These are phyloP conservation scores for Cystoisospora suis DNA, from an alignment of 169 alveolate genomes.

Conservation along the genomic window DNA sequence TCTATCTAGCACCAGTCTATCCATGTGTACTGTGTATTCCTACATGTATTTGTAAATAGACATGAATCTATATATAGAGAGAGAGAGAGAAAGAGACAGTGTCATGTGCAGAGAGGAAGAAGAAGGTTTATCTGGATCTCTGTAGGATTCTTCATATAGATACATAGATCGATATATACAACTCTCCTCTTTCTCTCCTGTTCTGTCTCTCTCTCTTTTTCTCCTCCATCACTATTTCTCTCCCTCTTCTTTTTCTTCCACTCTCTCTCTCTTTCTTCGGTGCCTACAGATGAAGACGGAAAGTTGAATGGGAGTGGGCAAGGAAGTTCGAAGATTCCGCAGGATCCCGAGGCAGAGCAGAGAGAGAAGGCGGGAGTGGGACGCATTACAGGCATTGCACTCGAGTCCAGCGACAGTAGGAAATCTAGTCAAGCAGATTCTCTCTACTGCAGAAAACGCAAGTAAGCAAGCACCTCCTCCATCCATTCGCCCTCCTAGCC, in stretches of 20 bases:
- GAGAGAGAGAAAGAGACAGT: too few relatives aligned
- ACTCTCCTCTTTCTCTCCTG: not conserved
- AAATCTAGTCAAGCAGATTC: constrained; percentile 33
- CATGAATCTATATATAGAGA: too few relatives aligned
- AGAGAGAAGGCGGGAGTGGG: constrained; percentile 52
- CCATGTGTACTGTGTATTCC: too few relatives aligned
- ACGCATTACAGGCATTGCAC: constrained; percentile 47
- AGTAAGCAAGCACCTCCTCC: too few relatives aligned
- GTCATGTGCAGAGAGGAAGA: not conserved
- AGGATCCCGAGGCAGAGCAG: constrained; percentile 42
- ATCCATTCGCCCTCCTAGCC: too few relatives aligned
- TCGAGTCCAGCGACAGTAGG: not conserved
- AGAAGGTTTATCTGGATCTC: not conserved
- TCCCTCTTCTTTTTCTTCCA: not conserved
- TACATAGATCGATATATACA: not conserved
- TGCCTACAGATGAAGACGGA: not conserved
- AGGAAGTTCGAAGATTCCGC: not conserved
- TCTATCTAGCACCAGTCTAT: too few relatives aligned
- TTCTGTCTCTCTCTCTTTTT: not conserved
- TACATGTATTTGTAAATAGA: not conserved
- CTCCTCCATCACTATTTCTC: not conserved
- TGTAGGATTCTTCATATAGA: too few relatives aligned
- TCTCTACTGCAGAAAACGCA: constrained; percentile 44
- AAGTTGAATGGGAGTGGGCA: not conserved
- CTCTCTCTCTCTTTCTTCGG: not conserved